These are phyloP conservation scores for Nakaseomyces glabratus DNA, from an alignment of 1,139 yeast genomes.

Conservation along the genomic window DNA sequence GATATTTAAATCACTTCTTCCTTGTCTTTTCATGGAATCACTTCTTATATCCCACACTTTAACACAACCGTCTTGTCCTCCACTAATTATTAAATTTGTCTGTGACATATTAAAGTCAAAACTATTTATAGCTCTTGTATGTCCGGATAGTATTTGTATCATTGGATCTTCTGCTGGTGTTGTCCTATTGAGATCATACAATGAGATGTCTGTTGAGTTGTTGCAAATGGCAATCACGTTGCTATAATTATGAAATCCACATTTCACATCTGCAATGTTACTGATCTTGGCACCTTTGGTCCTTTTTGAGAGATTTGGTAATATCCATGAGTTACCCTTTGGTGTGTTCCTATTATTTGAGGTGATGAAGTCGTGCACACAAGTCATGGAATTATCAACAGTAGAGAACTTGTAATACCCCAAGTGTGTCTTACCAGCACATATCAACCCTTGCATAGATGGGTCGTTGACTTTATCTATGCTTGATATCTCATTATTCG, in stretches of 20 bases:
- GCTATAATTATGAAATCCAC: constrained; percentile 39
- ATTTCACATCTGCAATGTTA: constrained; percentile 40
- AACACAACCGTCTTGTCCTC: constrained; percentile 85
- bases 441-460: constrained; percentile 17
- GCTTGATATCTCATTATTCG: constrained; percentile 26
- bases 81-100: constrained; percentile 59
- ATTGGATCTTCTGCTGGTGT: constrained; percentile 35
- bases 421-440: constrained; percentile 30
- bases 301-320: constrained; percentile 14
- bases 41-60: constrained; percentile 81
- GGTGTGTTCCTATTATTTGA: constrained; percentile 9
- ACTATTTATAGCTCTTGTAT: constrained; percentile 73
- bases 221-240: constrained; percentile 38
- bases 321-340: constrained; percentile 10
- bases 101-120: constrained; percentile 57
- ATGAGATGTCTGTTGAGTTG: constrained; percentile 42
- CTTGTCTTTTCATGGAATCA: constrained; percentile 25
- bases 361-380: constrained; percentile 21
- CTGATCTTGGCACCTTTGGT: constrained; percentile 35
- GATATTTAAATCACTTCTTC: constrained; percentile 28
- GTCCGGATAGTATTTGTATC: constrained; percentile 50
- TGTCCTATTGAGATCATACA: constrained; percentile 40
- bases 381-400: constrained; percentile 15
- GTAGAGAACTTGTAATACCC: constrained; percentile 26
- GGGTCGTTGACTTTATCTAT: constrained; percentile 29